Base-by-base conservation (phyloP, 2,329 filamentous ascomycete species). In the Hymenoscyphus fraxineus region DNA sequence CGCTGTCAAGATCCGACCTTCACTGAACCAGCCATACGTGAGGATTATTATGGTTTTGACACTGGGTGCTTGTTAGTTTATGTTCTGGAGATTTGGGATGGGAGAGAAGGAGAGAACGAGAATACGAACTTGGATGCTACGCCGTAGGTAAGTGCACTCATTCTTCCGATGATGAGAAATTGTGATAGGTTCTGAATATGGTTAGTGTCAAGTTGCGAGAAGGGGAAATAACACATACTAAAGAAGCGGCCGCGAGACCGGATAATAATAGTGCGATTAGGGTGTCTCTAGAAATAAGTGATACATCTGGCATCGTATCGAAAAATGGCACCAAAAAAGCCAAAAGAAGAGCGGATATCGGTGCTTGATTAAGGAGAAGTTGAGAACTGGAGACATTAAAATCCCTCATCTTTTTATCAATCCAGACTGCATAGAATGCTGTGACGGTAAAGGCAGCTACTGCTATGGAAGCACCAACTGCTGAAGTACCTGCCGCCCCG, bases 361-460 rank as follows among this genome's bases (percentile, higher is more conserved):
- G 79, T 4, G 79, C 79, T 67, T 81, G 79, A 68, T 80, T 81
- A 59, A 80, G 72, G 6, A 81, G 73, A 15, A 81, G 73, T 66
- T 81, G 79, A 1, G 78, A 78, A 47, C 76, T 77, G 0, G 77
- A 77, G 13, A 80, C 79, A 1, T 57, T 57, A 57, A 80, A 79
- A 67, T 80, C 79, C 63, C 77, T 76, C 63, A 80, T 80, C 71
- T 80, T 80, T 76, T 80, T 80, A 67, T 78, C 79, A 64, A 80
- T 80, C 79, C 79, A 80, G 58, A 80, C 79, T 70, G 80, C 78
- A 66, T 80, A 80, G 58, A 80, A 77, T 1, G 78, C 79, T 9
- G 79, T 80, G 2, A 78, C 77, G 63, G 76, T 77, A 66, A 80
- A 80, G 9, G 79, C 79, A 40, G 78, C 70, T 3, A 76, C 75